These are phyloP conservation scores for Globisporangium paddicum DNA, from an alignment of 352 stramenopile genomes.

Conservation along the genomic window DNA sequence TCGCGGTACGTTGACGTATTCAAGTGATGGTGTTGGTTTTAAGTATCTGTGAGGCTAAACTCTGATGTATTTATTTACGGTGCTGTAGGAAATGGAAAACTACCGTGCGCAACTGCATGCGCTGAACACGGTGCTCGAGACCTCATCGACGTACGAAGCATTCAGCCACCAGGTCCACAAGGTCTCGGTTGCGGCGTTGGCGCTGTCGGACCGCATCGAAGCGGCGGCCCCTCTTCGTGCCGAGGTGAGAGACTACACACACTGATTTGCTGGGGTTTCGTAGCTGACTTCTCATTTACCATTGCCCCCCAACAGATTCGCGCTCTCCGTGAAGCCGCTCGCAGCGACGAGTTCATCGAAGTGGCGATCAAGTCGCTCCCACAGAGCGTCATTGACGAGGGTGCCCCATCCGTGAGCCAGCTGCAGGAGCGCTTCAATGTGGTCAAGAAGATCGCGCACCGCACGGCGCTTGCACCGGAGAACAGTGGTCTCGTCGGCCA, in stretches of 20 bases:
- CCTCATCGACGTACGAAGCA: constrained; percentile 74
- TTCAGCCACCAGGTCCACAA: constrained; percentile 87
- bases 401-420: constrained; percentile 66
- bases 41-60: background rate
- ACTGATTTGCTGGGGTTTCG: background rate
- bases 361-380: constrained; percentile 59
- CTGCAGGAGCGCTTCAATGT: constrained; percentile 82
- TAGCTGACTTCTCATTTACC: background rate
- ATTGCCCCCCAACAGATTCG: constrained; percentile 28
- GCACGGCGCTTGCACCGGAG: constrained; percentile 62
- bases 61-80: background rate
- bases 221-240: constrained; percentile 57
- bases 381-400: constrained; percentile 51
- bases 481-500: constrained; percentile 68
- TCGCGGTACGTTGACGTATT: constrained; percentile 26
- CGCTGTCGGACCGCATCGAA: constrained; percentile 78
- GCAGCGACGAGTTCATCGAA: constrained; percentile 75
- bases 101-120: constrained; percentile 64
- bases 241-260: constrained; percentile 26
- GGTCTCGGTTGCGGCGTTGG: constrained; percentile 69
- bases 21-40: too few species aligned
- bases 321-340: constrained; percentile 58
- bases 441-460: constrained; percentile 67
- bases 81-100: constrained; percentile 42
- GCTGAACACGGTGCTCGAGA: constrained; percentile 63